These are phyloP conservation scores for Malassezia psittaci DNA, from an alignment of 1,284 basidiomycete genomes.

Conservation along the genomic window DNA sequence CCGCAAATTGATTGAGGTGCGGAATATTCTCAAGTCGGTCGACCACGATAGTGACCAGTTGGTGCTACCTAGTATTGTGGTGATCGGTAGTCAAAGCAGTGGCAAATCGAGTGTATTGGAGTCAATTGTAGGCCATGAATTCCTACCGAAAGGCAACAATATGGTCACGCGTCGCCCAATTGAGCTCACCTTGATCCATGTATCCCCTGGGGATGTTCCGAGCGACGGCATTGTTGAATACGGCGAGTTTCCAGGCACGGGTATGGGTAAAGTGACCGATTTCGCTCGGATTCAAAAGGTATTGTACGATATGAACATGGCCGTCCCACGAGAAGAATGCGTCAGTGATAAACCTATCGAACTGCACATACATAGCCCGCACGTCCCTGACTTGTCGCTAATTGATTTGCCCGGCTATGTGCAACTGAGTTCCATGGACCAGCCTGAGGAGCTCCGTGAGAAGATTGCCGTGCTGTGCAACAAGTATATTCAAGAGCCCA, in stretches of 20 bases:
- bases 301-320: slow-evolving; percentile 86
- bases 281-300: slow-evolving; percentile 83
- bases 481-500: slow-evolving; percentile 92
- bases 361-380: slow-evolving; percentile 85
- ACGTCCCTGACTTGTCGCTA: slow-evolving; percentile 90
- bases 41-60: slow-evolving; percentile 73
- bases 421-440: slow-evolving; percentile 86
- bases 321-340: slow-evolving; percentile 74
- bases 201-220: slow-evolving; percentile 48
- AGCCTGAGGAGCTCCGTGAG: slow-evolving; percentile 85
- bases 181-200: slow-evolving; percentile 91
- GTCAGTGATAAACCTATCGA: slow-evolving; percentile 93
- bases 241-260: slow-evolving; percentile 84
- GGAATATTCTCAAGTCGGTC: slow-evolving; percentile 81
- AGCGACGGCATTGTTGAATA: slow-evolving; percentile 62
- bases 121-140: slow-evolving; percentile 94
- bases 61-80: slow-evolving; percentile 91
- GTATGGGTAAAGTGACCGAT: slow-evolving; percentile 74
- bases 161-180: slow-evolving; percentile 99
- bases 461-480: slow-evolving; percentile 83
- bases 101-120: slow-evolving; percentile 96
- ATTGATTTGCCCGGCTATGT: slow-evolving; percentile 97
- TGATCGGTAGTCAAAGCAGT: slow-evolving; percentile 93
- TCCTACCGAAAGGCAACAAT: slow-evolving; percentile 95
- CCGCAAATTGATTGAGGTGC: slow-evolving; percentile 87